These are phyloP conservation scores for Didymella sp. DNA, from an alignment of 2,329 filamentous ascomycete genomes.

Conservation along the genomic window DNA sequence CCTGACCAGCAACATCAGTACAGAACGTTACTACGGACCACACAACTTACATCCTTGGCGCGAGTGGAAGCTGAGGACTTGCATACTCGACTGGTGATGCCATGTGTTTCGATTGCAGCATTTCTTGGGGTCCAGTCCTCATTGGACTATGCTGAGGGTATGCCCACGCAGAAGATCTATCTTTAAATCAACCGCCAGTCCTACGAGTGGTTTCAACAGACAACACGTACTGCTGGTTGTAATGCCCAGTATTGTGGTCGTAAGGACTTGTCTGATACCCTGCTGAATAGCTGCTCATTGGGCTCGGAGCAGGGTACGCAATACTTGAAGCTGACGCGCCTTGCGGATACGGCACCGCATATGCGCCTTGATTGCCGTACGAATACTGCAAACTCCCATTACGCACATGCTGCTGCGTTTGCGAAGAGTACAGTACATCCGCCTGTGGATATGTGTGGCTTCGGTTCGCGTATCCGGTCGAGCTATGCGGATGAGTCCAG, in stretches of 20 bases:
- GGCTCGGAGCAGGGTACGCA: not conserved
- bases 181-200: not conserved
- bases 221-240: slow-evolving; percentile 4
- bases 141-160: not conserved
- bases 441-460: not conserved
- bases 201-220: not conserved
- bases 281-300: not conserved
- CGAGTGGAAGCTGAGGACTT: not conserved
- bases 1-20: slow-evolving; percentile 1
- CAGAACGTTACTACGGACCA: not conserved
- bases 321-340: not conserved
- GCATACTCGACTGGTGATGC: not conserved
- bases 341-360: not conserved
- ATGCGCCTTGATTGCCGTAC: not conserved
- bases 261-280: not conserved
- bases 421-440: not conserved
- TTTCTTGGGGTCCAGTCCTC: not conserved
- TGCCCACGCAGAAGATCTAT: not conserved
- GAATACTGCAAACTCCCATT: not conserved
- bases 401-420: not conserved
- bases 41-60: slow-evolving; percentile 1
- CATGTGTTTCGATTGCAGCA: not conserved
- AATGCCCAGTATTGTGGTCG: not conserved
- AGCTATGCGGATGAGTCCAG: not conserved
- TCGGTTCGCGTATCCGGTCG: not conserved